Evolutionary conservation across 2,329 filamentous ascomycete species (phyloP), one percentile per base, ranked within the genome.

Genomic region (Cercospora canescens): DNA sequence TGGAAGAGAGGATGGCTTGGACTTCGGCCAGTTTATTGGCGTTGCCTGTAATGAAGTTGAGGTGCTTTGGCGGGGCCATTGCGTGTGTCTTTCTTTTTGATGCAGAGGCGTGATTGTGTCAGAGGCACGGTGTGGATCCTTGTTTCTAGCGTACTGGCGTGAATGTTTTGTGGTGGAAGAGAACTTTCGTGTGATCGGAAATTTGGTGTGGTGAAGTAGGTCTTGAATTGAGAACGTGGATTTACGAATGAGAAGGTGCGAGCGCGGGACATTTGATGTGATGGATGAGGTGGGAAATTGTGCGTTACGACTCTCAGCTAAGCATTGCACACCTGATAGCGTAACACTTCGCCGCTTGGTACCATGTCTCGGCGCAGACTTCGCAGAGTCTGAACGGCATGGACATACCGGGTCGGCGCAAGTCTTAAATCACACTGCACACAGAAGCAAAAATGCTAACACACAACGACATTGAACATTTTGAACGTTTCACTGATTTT

Each of bases 21-120:
- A 97, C 93, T 82, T 99, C 95, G 64, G 85, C 83, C 63, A 99
- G 86, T 83, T 99, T 99, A 83, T 97, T 96, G 76, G 90, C 88
- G 81, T 99, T 99, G 79, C 94, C 91, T 1, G 94, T 98, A 77
- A 99, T 96, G 83, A 99, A 99, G 81, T 96, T 94, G 71, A 99
- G 82, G 2, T 56, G 18, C 69, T 84, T 80, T 71, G 83, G 82
- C 39, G 73, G 74, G 18, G 74, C 73, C 73, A 75, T 74, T 56
- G 21, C 68, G 54, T 24, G 2, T 32, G 12, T 55, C 12, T 55
- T 26, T 14, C 6, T 18, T 39, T 30, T 39, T 11, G 32, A 55
- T 52, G 24, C 14, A n/a, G n/a, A n/a, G n/a, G n/a, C n/a, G n/a
- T n/a, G n/a, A n/a, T 61, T 30, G 64, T 50, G 41, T 4, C 14